Conservation (phyloP, 2,329 filamentous ascomycete species). For the Penicillium sp. region DNA sequence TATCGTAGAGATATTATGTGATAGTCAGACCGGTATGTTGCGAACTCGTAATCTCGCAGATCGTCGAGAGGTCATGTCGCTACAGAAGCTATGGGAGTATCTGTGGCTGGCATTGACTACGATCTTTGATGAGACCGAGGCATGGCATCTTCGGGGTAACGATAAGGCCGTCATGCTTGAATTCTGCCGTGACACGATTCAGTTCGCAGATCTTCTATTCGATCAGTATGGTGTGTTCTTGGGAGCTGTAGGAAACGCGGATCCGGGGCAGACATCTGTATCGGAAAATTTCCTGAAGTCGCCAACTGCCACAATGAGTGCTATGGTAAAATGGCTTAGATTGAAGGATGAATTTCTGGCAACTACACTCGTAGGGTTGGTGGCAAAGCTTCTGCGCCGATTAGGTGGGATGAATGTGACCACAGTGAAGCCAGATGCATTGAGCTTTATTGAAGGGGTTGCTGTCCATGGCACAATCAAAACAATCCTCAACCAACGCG, state of each 20-base stretch:
- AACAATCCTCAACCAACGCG: conserved; percentile 76
- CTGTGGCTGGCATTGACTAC: conserved; percentile 79
- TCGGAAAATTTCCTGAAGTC: conserved; percentile 60
- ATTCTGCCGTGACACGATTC: conserved; percentile 92
- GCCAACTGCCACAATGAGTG: conserved; percentile 63
- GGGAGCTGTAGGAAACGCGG: conserved; percentile 59
- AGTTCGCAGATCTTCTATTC: conserved; percentile 82
- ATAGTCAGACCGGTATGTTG: conserved; percentile 62
- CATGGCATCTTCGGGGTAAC: conserved; percentile 69
- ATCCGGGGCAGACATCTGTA: conserved; percentile 39
- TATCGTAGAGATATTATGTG: conserved; percentile 62
- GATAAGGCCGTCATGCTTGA: conserved; percentile 80
- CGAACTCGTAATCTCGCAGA: conserved; percentile 56
- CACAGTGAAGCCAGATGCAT: conserved; percentile 64
- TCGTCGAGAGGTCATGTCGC: conserved; percentile 60
- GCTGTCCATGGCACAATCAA: conserved; percentile 58
- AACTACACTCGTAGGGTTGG: conserved; percentile 73
- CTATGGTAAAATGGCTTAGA: conserved; percentile 82
- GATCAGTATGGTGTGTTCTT: conserved; percentile 81
- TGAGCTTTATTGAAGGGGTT: conserved; percentile 57
- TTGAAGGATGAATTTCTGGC: conserved; percentile 85
- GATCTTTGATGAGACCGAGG: conserved; percentile 78
- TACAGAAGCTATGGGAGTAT: conserved; percentile 77
- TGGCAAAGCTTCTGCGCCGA: conserved; percentile 78
- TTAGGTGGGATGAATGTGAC: conserved; percentile 73